phyloP scores from a whole-genome alignment of 225 moss, liverwort and hornwort genomes.

The Climacium dendroides region DNA sequence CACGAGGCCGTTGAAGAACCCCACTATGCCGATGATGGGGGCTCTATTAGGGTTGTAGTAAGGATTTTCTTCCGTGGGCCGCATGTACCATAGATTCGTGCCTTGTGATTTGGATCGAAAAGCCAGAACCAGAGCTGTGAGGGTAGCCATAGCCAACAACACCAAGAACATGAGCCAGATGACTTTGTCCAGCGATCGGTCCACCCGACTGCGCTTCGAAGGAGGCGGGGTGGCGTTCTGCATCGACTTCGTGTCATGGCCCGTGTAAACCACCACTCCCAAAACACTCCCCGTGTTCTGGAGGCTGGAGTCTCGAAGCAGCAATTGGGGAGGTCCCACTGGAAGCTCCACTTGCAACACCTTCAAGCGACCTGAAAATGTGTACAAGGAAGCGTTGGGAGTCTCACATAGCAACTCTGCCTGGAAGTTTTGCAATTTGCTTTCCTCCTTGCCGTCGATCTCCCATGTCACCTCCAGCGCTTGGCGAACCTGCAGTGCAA shows the following conservation, averaged over 20 bases:
- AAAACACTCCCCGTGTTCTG: constrained; percentile 61
- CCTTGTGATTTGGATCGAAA: constrained; percentile 11
- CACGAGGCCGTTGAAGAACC: constrained; percentile 41
- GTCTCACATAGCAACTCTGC: constrained; percentile 57
- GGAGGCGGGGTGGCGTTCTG: constrained; percentile 57
- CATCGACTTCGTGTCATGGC: constrained; percentile 77
- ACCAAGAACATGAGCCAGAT: constrained; percentile 58
- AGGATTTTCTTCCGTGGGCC: constrained; percentile 11
- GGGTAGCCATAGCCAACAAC: constrained; percentile 29
- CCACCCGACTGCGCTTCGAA: constrained; percentile 71
- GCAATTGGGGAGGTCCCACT: constrained; percentile 50
- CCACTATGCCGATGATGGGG: constrained; percentile 29
- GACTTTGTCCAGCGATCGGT: constrained; percentile 40
- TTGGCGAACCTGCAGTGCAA: constrained; percentile 54
- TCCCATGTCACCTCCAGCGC: constrained; percentile 62
- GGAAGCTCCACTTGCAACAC: constrained; percentile 13
- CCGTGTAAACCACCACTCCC: constrained; percentile 64
- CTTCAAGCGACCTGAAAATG: constrained; percentile 44
- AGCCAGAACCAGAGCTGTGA: constrained; percentile 26
- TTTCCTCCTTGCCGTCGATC: constrained; percentile 25
- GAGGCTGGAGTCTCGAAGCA: constrained; percentile 69
- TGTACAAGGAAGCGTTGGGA: constrained; percentile 69
- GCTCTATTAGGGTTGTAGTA: constrained; percentile 50
- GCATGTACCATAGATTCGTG: constrained; percentile 46
- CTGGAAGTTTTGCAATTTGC: constrained; percentile 13